A percentile compares a stretch with the other conserved stretches of the same genome.
These are phyloP conservation scores for Isabelozyma gotoi DNA, from an alignment of 805 yeast species.

Conservation along the genomic window DNA sequence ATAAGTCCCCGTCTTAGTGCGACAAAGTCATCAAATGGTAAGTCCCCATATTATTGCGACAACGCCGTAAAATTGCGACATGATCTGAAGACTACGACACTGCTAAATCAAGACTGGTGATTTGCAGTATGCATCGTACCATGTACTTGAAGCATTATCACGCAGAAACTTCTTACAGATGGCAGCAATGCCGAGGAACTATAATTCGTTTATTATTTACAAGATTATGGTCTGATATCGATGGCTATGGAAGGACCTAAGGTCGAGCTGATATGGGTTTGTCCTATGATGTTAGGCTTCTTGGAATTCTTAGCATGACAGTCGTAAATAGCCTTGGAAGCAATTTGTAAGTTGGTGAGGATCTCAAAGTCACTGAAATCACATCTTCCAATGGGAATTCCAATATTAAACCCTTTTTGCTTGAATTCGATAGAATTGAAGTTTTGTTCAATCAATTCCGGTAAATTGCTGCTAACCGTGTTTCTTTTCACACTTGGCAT, in stretches of 20 bases:
- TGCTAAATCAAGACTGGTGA: too few species aligned
- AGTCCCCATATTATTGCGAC: too few species aligned
- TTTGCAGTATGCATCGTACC: too few species aligned
- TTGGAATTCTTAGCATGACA: constrained; percentile 58
- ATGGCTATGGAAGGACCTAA: constrained; percentile 80
- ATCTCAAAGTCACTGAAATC: constrained; percentile 76
- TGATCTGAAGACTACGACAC: too few species aligned
- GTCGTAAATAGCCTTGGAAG: constrained; percentile 60
- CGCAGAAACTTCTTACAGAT: background rate
- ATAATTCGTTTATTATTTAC: constrained; percentile 1
- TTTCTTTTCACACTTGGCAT: constrained; percentile 88
- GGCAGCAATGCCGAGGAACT: too few species aligned
- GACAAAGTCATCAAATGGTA: too few species aligned
- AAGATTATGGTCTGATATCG: constrained; percentile 22
- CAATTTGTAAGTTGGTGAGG: constrained; percentile 56
- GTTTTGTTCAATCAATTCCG: constrained; percentile 49
- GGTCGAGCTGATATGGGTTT: constrained; percentile 65
- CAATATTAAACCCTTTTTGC: constrained; percentile 61
- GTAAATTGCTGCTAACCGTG: constrained; percentile 72
- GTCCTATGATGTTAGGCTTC: constrained; percentile 69
- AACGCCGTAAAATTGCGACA: too few species aligned
- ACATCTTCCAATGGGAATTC: constrained; percentile 74
- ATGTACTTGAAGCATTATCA: too few species aligned
- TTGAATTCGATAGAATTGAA: constrained; percentile 76
- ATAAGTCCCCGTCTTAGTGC: too few species aligned